Conservation (phyloP, 2,329 filamentous ascomycete genomes). For the Xylaria sp. region DNA sequence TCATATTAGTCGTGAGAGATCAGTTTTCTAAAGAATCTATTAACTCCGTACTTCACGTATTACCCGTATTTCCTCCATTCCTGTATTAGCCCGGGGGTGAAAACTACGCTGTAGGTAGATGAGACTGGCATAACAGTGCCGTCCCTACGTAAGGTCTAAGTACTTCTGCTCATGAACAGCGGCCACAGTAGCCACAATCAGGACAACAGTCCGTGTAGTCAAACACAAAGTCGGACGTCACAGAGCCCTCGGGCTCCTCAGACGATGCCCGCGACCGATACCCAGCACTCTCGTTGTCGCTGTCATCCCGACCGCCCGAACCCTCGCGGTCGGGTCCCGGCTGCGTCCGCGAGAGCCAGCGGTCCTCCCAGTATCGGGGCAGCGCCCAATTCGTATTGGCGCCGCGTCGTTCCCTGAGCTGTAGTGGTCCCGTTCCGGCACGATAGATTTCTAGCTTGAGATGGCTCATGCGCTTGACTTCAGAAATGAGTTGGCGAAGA, state of each 20-base stretch:
- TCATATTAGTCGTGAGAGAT: neutral
- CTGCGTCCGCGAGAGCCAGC: slow-evolving; percentile 11
- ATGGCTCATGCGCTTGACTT: slow-evolving; percentile 21
- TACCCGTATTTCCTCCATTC: neutral
- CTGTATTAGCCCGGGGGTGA: neutral
- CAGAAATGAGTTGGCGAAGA: slow-evolving; percentile 19
- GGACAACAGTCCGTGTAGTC: slow-evolving; percentile 23
- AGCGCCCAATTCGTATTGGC: slow-evolving; percentile 16
- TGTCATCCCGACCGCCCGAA: slow-evolving; percentile 7
- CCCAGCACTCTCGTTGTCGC: slow-evolving; percentile 14
- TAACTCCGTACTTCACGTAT: neutral
- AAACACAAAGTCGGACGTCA: slow-evolving; percentile 6
- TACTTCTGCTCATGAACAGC: slow-evolving; percentile 12
- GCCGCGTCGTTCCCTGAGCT: slow-evolving; percentile 21
- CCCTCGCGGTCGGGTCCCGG: neutral
- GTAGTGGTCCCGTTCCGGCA: slow-evolving; percentile 20
- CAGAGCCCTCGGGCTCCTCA: neutral
- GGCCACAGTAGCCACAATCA: slow-evolving; percentile 24
- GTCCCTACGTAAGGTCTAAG: too few relatives aligned
- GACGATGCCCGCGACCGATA: slow-evolving; percentile 15
- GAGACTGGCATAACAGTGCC: too few relatives aligned
- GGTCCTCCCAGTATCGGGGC: slow-evolving; percentile 21
- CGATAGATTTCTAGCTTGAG: slow-evolving; percentile 23
- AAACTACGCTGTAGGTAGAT: neutral
- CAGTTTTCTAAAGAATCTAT: neutral